phyloP scores from a whole-genome alignment of 2,329 filamentous ascomycete genomes.

The Colletotrichum lupini region DNA sequence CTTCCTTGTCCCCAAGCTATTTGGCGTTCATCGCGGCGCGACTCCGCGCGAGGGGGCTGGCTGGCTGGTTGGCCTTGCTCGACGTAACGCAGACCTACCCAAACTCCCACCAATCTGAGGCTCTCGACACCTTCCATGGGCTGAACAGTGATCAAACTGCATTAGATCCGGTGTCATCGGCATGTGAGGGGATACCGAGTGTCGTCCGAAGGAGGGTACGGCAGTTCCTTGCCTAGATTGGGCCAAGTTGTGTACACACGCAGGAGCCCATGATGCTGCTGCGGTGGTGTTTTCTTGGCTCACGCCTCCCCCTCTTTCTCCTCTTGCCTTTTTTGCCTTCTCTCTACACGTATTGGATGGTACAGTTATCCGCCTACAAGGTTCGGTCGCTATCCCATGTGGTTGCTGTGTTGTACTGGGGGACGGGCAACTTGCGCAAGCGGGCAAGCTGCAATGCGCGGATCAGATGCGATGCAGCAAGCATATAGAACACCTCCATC shows the following conservation, averaged over 20 bases:
- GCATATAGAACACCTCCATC: slow-evolving; percentile 30
- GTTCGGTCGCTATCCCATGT: not conserved
- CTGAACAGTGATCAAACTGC: slow-evolving; percentile 20
- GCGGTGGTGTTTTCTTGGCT: slow-evolving; percentile 9
- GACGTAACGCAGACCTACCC: slow-evolving; percentile 1
- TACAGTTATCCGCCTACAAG: not conserved
- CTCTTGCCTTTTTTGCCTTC: not conserved
- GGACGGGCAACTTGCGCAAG: slow-evolving; percentile 19
- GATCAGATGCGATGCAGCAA: slow-evolving; percentile 26
- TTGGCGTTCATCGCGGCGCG: slow-evolving; percentile 7
- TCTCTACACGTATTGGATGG: not conserved
- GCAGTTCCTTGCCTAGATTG: slow-evolving; percentile 11
- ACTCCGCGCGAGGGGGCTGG: slow-evolving; percentile 14
- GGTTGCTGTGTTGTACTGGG: slow-evolving; percentile 4
- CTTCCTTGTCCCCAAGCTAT: not conserved
- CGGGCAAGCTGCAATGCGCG: slow-evolving; percentile 14
- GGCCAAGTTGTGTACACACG: not conserved
- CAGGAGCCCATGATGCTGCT: not conserved
- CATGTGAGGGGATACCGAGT: slow-evolving; percentile 25
- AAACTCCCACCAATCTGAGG: slow-evolving; percentile 21
- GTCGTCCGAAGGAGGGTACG: slow-evolving; percentile 30
- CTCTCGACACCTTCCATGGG: not conserved
- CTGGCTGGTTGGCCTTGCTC: not conserved
- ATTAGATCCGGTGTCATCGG: slow-evolving; percentile 28
- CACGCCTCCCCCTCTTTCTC: slow-evolving; percentile 11